phyloP scores from a whole-genome alignment of 1,139 yeast species.

The Candida sp. region DNA sequence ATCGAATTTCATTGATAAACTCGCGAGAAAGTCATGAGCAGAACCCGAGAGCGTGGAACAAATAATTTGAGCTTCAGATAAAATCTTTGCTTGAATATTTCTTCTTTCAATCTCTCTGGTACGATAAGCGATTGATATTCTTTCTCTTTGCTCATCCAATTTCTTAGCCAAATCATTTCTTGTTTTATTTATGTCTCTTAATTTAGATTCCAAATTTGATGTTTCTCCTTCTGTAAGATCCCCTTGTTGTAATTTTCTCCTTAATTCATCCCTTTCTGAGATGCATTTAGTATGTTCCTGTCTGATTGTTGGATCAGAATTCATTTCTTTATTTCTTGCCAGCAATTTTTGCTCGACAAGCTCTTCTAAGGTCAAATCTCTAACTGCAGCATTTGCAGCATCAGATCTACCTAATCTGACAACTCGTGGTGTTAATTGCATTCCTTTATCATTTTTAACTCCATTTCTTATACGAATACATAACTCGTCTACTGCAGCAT shows the following conservation, averaged over 20 bases:
- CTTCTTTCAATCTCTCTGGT: slow-evolving; percentile 77
- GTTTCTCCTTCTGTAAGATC: slow-evolving; percentile 36
- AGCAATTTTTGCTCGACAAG: slow-evolving; percentile 68
- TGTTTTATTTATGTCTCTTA: slow-evolving; percentile 54
- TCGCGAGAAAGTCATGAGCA: slow-evolving; percentile 82
- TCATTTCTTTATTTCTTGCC: slow-evolving; percentile 32
- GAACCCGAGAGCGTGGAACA: slow-evolving; percentile 95
- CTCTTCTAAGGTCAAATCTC: slow-evolving; percentile 84
- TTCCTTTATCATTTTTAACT: slow-evolving; percentile 56
- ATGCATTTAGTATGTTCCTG: slow-evolving; percentile 52
- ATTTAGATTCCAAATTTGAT: slow-evolving; percentile 41
- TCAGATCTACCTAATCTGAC: slow-evolving; percentile 94
- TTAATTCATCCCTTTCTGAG: slow-evolving; percentile 46
- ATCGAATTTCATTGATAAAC: slow-evolving; percentile 74
- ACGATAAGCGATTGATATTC: slow-evolving; percentile 62
- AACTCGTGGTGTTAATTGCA: slow-evolving; percentile 58
- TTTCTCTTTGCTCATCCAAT: slow-evolving; percentile 79
- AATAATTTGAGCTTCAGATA: slow-evolving; percentile 79
- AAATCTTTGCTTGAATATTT: slow-evolving; percentile 66
- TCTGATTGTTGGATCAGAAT: slow-evolving; percentile 45
- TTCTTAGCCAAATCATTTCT: slow-evolving; percentile 70
- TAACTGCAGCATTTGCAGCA: slow-evolving; percentile 79
- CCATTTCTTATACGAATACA: slow-evolving; percentile 84
- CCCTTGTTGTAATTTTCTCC: slow-evolving; percentile 33
- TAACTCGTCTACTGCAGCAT: slow-evolving; percentile 98